Conservation (phyloP, 176 grass and related monocot genomes). For the Poa pratensis region DNA sequence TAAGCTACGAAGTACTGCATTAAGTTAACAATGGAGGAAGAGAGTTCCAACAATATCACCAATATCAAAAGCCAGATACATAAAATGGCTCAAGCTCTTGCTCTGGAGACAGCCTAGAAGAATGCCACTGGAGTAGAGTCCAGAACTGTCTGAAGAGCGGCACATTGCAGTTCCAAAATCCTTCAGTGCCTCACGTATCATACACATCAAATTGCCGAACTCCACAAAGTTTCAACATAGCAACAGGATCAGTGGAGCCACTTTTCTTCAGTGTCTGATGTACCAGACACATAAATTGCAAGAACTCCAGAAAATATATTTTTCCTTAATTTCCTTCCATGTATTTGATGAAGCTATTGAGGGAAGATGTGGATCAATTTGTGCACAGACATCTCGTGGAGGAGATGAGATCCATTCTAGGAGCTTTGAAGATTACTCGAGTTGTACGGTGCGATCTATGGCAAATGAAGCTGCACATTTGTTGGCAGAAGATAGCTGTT, state of each 20-base stretch:
- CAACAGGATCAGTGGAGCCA: constrained; percentile 14
- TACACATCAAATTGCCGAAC: constrained; percentile 34
- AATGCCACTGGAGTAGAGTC: constrained; percentile 29
- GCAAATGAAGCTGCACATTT: too few relatives aligned
- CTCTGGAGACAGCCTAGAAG: constrained; percentile 48
- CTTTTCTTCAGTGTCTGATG: constrained; percentile 24
- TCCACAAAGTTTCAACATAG: constrained; percentile 26
- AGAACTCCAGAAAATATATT: constrained; percentile 39
- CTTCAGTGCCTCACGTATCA: constrained; percentile 29
- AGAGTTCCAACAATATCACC: constrained; percentile 72
- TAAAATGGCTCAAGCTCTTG: constrained; percentile 44
- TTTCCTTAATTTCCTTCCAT: constrained; percentile 35
- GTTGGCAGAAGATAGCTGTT: too few relatives aligned
- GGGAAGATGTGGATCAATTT: too few relatives aligned
- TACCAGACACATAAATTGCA: constrained; percentile 40
- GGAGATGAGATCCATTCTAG: too few relatives aligned
- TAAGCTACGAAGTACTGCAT: constrained; percentile 39
- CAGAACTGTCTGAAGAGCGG: constrained; percentile 24
- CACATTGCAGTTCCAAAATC: constrained; percentile 32
- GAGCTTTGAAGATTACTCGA: too few relatives aligned
- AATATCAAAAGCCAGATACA: constrained; percentile 52
- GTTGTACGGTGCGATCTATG: too few relatives aligned
- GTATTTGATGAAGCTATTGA: constrained; percentile 20
- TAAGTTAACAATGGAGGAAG: constrained; percentile 52
- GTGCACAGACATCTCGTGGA: too few relatives aligned